A percentile compares a stretch with the other conserved stretches of the same genome.
These are phyloP conservation scores for Moelleriella libera DNA, from an alignment of 2,329 filamentous ascomycete genomes.

Conservation along the genomic window DNA sequence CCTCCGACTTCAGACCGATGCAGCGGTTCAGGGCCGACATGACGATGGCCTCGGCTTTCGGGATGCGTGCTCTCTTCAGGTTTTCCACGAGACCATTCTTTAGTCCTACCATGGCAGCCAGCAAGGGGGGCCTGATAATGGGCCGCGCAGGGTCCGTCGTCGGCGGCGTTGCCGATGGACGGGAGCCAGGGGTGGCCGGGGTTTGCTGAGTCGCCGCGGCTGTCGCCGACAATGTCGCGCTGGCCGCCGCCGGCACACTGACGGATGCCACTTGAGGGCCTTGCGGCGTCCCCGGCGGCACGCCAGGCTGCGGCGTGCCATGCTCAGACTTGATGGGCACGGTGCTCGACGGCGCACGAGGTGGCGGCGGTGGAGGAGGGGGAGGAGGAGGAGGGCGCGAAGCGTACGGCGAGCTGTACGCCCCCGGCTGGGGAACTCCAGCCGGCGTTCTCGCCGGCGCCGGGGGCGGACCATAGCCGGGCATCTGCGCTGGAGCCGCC, in stretches of 20 bases:
- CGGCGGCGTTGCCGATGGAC: conserved; percentile 13
- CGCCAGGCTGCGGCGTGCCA: too few species aligned
- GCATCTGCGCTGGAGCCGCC: conserved; percentile 17
- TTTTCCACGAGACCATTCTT: conserved; percentile 32
- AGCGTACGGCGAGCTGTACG: conserved; percentile 23
- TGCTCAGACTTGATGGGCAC: too few species aligned
- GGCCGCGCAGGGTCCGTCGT: conserved; percentile 14
- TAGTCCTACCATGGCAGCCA: conserved; percentile 27
- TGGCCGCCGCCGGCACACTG: conserved; percentile 1
- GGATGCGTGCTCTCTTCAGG: conserved; percentile 25
- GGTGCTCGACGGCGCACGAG: conserved; percentile 3
- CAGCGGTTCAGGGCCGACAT: conserved; percentile 39
- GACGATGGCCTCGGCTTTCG: conserved; percentile 30
- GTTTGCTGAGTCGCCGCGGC: conserved; percentile 6
- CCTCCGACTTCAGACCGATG: conserved; percentile 29
- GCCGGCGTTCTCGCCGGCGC: conserved; percentile 19
- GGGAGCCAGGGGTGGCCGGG: conserved; percentile 7
- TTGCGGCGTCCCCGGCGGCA: too few species aligned
- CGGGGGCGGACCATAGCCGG: conserved; percentile 20
- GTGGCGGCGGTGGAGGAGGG: not conserved
- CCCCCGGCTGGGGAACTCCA: conserved; percentile 15
- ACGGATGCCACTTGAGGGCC: too few species aligned
- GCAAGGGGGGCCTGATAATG: conserved; percentile 29
- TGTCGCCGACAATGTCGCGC: conserved; percentile 2
- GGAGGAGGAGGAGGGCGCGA: conserved; percentile 18